phyloP scores from a whole-genome alignment of 768 basidiomycete species.

The Auriculariales sp. region DNA sequence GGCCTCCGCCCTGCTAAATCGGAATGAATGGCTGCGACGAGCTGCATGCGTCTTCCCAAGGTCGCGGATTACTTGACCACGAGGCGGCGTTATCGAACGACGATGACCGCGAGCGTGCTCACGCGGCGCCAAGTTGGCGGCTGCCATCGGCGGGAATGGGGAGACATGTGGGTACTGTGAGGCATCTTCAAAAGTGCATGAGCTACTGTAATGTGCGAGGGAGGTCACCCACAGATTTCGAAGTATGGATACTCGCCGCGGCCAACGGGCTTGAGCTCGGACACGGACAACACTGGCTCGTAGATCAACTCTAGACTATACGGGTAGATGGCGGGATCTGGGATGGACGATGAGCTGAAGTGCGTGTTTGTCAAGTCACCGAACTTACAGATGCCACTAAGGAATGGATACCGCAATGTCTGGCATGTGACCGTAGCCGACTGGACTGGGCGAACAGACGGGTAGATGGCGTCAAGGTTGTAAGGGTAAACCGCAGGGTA shows the following conservation, averaged over 20 bases:
- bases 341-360: background rate
- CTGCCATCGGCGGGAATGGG: constrained; percentile 20
- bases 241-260: constrained; percentile 13
- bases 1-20: background rate
- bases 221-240: constrained; percentile 11
- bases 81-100: no score
- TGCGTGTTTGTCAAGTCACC: background rate
- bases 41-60: background rate
- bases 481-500: constrained; percentile 11
- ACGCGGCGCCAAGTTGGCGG: background rate
- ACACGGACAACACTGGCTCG: background rate
- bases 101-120: background rate
- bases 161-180: constrained; percentile 27
- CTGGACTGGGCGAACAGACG: background rate
- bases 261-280: background rate
- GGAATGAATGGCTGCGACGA: background rate
- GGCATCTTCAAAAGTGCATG: constrained; percentile 16
- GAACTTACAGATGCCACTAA: constrained; percentile 18
- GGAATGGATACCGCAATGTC: constrained; percentile 1
- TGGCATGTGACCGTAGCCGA: background rate
- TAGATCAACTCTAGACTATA: constrained; percentile 2
- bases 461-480: constrained; percentile 4
- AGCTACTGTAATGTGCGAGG: background rate
- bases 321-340: constrained; percentile 29
- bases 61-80: background rate